Evolutionary conservation across 148 eudicot genomes (phyloP).

Genomic region (Mesembryanthemum crystallinum): DNA sequence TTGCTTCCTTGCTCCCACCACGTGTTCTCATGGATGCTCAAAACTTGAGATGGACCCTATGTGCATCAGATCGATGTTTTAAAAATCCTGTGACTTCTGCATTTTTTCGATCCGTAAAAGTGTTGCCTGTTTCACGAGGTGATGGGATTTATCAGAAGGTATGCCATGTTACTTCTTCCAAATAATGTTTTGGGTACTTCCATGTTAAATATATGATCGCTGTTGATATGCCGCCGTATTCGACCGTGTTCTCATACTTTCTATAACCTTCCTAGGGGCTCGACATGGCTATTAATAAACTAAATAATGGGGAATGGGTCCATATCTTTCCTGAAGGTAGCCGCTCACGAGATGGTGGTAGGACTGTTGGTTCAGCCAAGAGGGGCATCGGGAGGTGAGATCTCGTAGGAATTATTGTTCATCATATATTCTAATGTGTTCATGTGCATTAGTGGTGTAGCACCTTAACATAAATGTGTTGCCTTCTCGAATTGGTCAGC

Average conservation of each 20-base stretch:
- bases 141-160: conserved; percentile 97
- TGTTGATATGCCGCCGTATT: conserved; percentile 15
- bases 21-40: conserved; percentile 67
- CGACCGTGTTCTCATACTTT: neutral
- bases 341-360: conserved; percentile 94
- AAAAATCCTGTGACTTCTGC: conserved; percentile 83
- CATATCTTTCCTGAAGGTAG: conserved; percentile 98
- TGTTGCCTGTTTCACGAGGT: conserved; percentile 87
- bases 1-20: conserved; percentile 80
- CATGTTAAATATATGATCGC: neutral
- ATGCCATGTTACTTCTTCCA: neutral
- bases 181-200: neutral
- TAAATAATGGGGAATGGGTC: conserved; percentile 89
- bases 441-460: neutral
- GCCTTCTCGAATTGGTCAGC: too few relatives aligned
- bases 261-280: conserved; percentile 56
- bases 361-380: conserved; percentile 67
- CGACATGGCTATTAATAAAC: conserved; percentile 85
- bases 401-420: neutral
- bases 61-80: conserved; percentile 91
- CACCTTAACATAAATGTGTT: too few relatives aligned
- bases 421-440: neutral
- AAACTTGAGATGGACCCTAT: conserved; percentile 87
- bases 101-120: conserved; percentile 80
- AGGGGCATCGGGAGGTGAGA: conserved; percentile 82